Conservation (phyloP, 805 yeast species). For the Teunomyces cretensis region DNA sequence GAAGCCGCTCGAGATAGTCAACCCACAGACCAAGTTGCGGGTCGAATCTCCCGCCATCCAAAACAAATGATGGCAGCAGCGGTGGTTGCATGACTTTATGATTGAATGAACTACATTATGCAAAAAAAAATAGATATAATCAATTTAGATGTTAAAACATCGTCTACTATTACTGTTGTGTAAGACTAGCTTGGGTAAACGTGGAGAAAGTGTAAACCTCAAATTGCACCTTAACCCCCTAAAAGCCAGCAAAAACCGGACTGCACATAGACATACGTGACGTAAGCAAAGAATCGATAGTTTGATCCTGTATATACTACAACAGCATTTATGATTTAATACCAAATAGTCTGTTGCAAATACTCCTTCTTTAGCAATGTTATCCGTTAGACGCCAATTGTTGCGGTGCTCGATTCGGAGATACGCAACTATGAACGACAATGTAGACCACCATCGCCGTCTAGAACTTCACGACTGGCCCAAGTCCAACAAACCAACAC, state of each 20-base stretch:
- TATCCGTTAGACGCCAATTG: neutral
- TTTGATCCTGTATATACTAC: no score
- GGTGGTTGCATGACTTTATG: constrained; percentile 3
- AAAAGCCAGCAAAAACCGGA: neutral
- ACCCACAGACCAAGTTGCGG: constrained; percentile 60
- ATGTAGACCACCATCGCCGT: constrained; percentile 21
- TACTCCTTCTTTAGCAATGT: neutral
- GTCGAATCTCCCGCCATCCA: constrained; percentile 48
- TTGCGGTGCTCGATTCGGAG: neutral
- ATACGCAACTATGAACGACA: constrained; percentile 3
- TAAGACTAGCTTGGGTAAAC: no score
- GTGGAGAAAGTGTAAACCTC: neutral
- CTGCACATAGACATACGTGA: neutral
- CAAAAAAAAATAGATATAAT: constrained; percentile 1
- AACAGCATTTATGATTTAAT: no score
- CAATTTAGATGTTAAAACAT: neutral
- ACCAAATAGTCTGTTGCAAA: neutral
- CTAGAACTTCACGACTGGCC: constrained; percentile 57
- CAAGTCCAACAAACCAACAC: constrained; percentile 51
- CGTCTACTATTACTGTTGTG: no score
- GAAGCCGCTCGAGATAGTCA: constrained; percentile 60
- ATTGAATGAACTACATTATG: constrained; percentile 4
- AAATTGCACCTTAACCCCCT: neutral
- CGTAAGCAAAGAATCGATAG: no score
- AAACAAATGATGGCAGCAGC: constrained; percentile 5